Conservation (phyloP, 139 green algal species). For the Pleodorina starrii region DNA sequence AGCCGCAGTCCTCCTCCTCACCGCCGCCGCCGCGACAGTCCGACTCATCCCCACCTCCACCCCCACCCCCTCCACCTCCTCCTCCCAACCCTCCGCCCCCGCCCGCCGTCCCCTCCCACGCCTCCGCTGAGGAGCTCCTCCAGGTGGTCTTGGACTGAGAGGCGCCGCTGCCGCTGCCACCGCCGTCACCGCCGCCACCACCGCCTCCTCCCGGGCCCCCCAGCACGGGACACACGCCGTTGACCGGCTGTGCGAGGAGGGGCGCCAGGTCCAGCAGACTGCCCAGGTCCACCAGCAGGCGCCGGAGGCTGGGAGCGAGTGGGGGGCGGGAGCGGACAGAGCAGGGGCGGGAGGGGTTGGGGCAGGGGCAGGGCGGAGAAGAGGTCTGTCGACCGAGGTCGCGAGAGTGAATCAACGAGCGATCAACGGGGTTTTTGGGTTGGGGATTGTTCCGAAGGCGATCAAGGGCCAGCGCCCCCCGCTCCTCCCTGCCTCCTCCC, state of each 20-base stretch:
- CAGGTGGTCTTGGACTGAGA: constrained; percentile 33
- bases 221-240: background rate
- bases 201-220: background rate
- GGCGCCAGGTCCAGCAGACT: constrained; percentile 27
- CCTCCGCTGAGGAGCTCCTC: background rate
- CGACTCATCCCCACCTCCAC: background rate
- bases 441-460: no score
- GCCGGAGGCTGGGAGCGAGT: constrained; percentile 43
- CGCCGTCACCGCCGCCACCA: constrained; percentile 18
- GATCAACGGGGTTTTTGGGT: no score
- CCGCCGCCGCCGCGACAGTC: background rate
- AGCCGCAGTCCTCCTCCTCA: background rate
- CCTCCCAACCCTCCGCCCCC: no score
- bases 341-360: no score
- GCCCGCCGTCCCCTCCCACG: background rate
- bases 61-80: background rate
- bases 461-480: no score
- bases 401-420: no score
- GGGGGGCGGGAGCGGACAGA: no score
- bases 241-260: constrained; percentile 21
- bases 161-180: no score
- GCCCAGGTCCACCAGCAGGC: constrained; percentile 23
- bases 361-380: no score
- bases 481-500: no score
- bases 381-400: no score